Conservation (phyloP, 306 rosid genomes). For the Dryas drummondii region DNA sequence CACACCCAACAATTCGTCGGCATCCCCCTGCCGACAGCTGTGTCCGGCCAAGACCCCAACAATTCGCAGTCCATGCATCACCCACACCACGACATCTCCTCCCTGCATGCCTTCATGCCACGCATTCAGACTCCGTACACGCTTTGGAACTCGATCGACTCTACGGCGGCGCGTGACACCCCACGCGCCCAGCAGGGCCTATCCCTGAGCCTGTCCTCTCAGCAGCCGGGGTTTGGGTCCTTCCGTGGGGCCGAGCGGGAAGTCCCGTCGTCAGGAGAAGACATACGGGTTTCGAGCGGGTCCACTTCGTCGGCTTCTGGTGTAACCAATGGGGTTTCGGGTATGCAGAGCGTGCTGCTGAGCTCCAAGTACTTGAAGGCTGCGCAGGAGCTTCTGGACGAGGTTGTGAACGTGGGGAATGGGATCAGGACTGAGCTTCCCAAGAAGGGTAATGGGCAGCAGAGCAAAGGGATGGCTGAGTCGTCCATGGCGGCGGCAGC, state of each 20-base stretch:
- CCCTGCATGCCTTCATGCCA: constrained; percentile 79
- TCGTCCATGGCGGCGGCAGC: constrained; percentile 36
- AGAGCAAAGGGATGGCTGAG: constrained; percentile 52
- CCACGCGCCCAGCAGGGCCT: constrained; percentile 75
- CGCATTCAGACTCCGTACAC: constrained; percentile 66
- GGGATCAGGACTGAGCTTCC: constrained; percentile 50
- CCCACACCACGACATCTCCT: constrained; percentile 53
- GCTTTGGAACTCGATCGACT: constrained; percentile 66
- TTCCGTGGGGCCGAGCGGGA: constrained; percentile 48
- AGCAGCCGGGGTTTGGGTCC: constrained; percentile 60
- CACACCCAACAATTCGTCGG: constrained; percentile 74
- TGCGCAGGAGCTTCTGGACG: constrained; percentile 83
- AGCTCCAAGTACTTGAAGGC: constrained; percentile 87
- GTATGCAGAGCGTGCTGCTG: constrained; percentile 73
- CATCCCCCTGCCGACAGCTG: constrained; percentile 41
- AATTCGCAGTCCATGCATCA: constrained; percentile 43
- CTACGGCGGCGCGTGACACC: constrained; percentile 64
- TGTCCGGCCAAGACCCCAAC: constrained; percentile 39
- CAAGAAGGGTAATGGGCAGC: constrained; percentile 40
- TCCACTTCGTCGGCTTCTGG: constrained; percentile 64
- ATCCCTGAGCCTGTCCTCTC: constrained; percentile 72
- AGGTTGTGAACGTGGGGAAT: constrained; percentile 71
- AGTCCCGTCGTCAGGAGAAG: constrained; percentile 47
- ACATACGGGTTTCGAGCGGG: constrained; percentile 57
- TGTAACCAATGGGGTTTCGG: constrained; percentile 62